A percentile compares a stretch with the other conserved stretches of the same genome.
Evolutionary conservation across 495 filamentous ascomycete genomes (phyloP).

Genomic region (Penicillium subrubescens): DNA sequence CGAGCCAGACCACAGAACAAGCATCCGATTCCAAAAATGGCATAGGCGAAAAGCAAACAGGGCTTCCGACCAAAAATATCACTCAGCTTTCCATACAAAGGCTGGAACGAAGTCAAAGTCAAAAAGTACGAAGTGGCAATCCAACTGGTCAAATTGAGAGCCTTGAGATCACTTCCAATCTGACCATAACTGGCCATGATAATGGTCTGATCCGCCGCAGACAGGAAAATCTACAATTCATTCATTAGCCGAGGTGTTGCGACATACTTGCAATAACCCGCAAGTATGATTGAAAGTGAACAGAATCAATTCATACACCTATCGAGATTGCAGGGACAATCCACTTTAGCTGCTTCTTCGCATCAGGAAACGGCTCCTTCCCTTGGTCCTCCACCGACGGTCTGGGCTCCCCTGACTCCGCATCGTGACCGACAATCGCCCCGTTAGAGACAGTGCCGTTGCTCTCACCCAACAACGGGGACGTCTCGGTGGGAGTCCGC

Average conservation of each 20-base stretch:
- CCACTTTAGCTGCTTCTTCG: slow-evolving; percentile 41
- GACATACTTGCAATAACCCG: background rate
- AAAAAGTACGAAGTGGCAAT: slow-evolving; percentile 79
- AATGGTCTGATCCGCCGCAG: slow-evolving; percentile 80
- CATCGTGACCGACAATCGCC: slow-evolving; percentile 28
- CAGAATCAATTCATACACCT: slow-evolving; percentile 41
- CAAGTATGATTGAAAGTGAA: background rate
- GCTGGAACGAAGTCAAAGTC: slow-evolving; percentile 78
- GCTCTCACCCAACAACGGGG: slow-evolving; percentile 41
- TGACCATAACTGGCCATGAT: slow-evolving; percentile 77
- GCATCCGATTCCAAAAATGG: slow-evolving; percentile 73
- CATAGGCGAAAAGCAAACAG: slow-evolving; percentile 72
- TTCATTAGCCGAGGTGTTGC: slow-evolving; percentile 16
- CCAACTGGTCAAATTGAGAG: slow-evolving; percentile 80
- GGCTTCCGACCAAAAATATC: slow-evolving; percentile 86
- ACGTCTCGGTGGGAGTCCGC: slow-evolving; percentile 38
- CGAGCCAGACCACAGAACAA: slow-evolving; percentile 71
- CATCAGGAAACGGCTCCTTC: slow-evolving; percentile 35
- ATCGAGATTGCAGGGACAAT: slow-evolving; percentile 55
- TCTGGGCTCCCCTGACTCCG: slow-evolving; percentile 20
- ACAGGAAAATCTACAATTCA: slow-evolving; percentile 59
- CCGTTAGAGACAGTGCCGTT: slow-evolving; percentile 33
- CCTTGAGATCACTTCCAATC: slow-evolving; percentile 79
- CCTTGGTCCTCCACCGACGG: slow-evolving; percentile 17
- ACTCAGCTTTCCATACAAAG: slow-evolving; percentile 73